Base-by-base conservation (phyloP, 108 stramenopile genomes). In the Nitzschia putrida region DNA sequence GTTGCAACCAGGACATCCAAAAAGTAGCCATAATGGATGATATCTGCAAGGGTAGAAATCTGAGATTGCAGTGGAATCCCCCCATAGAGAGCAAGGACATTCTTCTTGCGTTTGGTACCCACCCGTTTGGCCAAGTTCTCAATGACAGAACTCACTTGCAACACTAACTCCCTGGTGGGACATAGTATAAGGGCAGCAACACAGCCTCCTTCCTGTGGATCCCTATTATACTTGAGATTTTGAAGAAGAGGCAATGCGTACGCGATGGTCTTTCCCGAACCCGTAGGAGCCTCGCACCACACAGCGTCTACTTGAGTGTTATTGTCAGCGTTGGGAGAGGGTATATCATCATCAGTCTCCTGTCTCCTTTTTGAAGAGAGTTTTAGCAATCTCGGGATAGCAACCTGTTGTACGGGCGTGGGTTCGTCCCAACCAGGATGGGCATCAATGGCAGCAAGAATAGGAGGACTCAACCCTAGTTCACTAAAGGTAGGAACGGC, bases 1-100 rank as follows among this genome's bases (percentile, higher is more conserved):
- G 98, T 99, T 1, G 97, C 98, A 21, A 99, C 94, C 20, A 99
- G 55, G 13, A 98, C 63, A 54, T 97, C 97, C n/a, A 88, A 65
- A 54, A 49, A 71, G 12, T 57, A 56, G 23, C 74, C 73, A 11
- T 68, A 21, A 16, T 59, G 69, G 45, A 72, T 55, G 23, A 50
- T 56, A 45, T 71, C 77, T 34, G 88, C 82, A n/a, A 92, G 72
- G 50, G 59, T 57, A 1, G 69, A 43, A 29, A 87, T 73, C 59
- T 88, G 88, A 13, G 87, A 74, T 53, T 87, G 75, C 23, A 85
- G 29, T 0, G 85, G 83, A 9, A 84, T 78, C 10, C 91, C 91
- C 22, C 91, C 91, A 65, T 82, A 64, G 18, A 90, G 38, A 21
- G 78, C 76, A 63, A 83, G 68, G 53, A 80, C 68, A 21, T 45